These are phyloP conservation scores for Hyphopichia fennica DNA, from an alignment of 1,139 yeast species.

Conservation along the genomic window DNA sequence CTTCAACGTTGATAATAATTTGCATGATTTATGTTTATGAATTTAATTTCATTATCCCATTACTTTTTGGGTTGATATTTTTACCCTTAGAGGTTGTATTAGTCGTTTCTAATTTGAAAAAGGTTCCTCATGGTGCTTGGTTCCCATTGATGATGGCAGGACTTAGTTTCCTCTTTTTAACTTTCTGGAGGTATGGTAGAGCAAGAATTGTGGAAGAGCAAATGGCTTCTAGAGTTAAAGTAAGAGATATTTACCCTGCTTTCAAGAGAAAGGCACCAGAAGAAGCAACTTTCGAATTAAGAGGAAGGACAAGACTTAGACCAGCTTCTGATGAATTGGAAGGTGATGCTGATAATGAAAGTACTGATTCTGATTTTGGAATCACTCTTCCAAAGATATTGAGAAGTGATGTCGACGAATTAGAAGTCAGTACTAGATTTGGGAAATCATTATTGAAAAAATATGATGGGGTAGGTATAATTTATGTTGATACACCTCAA, in stretches of 20 bases:
- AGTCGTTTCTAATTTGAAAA: slow-evolving; percentile 48
- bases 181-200: slow-evolving; percentile 51
- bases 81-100: slow-evolving; percentile 47
- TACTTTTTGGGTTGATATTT: slow-evolving; percentile 37
- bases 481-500: slow-evolving; percentile 35
- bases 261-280: slow-evolving; percentile 17
- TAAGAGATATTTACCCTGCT: slow-evolving; percentile 27
- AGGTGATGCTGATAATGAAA: neutral
- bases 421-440: slow-evolving; percentile 15
- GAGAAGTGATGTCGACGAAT: neutral
- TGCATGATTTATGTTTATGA: slow-evolving; percentile 49
- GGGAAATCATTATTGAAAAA: slow-evolving; percentile 22
- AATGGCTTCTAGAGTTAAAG: slow-evolving; percentile 25
- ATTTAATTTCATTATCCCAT: slow-evolving; percentile 30
- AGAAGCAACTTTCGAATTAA: slow-evolving; percentile 20
- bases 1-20: slow-evolving; percentile 45
- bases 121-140: slow-evolving; percentile 62
- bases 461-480: slow-evolving; percentile 39
- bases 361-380: neutral
- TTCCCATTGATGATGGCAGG: slow-evolving; percentile 49
- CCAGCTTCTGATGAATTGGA: slow-evolving; percentile 4
- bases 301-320: slow-evolving; percentile 4
- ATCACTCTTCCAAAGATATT: slow-evolving; percentile 2
- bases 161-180: slow-evolving; percentile 27
- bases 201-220: slow-evolving; percentile 40